Evolutionary conservation across 1,284 basidiomycete genomes (phyloP).

Genomic region (Trametes hirsuta): DNA sequence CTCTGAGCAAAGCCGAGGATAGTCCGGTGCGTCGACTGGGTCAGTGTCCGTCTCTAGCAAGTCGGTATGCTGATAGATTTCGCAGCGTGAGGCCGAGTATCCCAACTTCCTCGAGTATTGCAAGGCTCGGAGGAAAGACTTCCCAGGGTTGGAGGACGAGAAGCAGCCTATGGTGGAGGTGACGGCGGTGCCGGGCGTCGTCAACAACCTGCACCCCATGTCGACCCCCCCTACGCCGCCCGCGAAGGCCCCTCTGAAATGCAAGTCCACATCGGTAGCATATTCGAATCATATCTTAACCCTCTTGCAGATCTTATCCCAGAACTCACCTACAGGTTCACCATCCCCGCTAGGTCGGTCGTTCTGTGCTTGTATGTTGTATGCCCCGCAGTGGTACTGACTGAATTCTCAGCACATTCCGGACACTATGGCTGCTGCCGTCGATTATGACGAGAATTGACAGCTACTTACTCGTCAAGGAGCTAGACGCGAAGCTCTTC

Average conservation of each 20-base stretch:
- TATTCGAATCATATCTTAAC: not conserved
- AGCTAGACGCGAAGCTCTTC: slow-evolving; percentile 75
- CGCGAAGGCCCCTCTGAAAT: slow-evolving; percentile 54
- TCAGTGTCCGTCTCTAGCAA: not conserved
- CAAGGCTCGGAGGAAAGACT: slow-evolving; percentile 59
- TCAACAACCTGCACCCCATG: slow-evolving; percentile 57
- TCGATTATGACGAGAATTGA: slow-evolving; percentile 73
- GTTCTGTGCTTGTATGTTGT: no score
- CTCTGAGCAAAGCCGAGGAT: slow-evolving; percentile 68
- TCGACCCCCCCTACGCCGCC: slow-evolving; percentile 43
- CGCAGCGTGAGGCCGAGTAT: slow-evolving; percentile 60
- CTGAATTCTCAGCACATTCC: slow-evolving; percentile 51
- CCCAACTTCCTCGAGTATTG: slow-evolving; percentile 67
- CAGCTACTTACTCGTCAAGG: slow-evolving; percentile 71
- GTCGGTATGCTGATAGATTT: slow-evolving; percentile 5
- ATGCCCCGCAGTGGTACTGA: not conserved
- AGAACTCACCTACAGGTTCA: slow-evolving; percentile 72
- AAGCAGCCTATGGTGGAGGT: slow-evolving; percentile 77
- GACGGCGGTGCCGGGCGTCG: slow-evolving; percentile 46
- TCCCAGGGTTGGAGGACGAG: slow-evolving; percentile 61
- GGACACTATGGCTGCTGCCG: slow-evolving; percentile 69
- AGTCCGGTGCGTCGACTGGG: slow-evolving; percentile 52
- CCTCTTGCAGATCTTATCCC: slow-evolving; percentile 69
- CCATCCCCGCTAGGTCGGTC: slow-evolving; percentile 70
- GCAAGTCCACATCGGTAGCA: slow-evolving; percentile 36